Evolutionary conservation across 2,329 filamentous ascomycete genomes (phyloP).

Genomic region (Lachnellula hyalina): DNA sequence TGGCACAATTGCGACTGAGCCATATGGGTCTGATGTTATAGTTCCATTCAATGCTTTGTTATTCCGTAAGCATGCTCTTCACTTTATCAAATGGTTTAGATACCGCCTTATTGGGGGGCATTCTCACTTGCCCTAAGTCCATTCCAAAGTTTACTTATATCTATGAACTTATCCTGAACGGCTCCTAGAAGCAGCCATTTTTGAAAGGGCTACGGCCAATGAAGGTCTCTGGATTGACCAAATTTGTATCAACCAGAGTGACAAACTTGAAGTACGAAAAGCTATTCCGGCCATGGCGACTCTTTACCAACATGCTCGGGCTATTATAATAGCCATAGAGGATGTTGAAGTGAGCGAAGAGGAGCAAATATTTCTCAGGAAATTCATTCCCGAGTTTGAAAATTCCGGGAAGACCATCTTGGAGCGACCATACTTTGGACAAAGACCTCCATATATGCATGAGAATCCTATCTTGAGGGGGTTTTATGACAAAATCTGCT

Average conservation of each 20-base stretch:
- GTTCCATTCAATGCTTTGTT: constrained; percentile 1
- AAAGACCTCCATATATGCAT: neutral
- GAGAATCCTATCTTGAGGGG: neutral
- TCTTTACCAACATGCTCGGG: constrained; percentile 3
- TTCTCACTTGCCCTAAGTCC: neutral
- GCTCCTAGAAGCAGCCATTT: constrained; percentile 1
- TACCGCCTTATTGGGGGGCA: neutral
- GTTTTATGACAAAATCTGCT: neutral
- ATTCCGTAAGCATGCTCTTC: neutral
- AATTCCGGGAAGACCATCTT: neutral
- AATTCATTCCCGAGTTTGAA: neutral
- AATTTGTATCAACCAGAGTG: constrained; percentile 1
- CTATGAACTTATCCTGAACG: neutral
- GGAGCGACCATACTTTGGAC: neutral
- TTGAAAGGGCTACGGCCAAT: neutral
- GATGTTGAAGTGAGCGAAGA: constrained; percentile 3
- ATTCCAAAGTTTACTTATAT: neutral
- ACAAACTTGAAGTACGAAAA: neutral
- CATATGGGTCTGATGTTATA: neutral
- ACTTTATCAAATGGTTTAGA: too few species aligned
- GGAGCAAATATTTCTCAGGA: neutral
- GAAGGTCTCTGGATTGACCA: constrained; percentile 8
- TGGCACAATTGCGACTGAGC: neutral
- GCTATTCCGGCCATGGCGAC: constrained; percentile 4
- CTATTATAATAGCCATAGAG: neutral